Base-by-base conservation (phyloP, 345 rosid species). In the Firmiana major region DNA sequence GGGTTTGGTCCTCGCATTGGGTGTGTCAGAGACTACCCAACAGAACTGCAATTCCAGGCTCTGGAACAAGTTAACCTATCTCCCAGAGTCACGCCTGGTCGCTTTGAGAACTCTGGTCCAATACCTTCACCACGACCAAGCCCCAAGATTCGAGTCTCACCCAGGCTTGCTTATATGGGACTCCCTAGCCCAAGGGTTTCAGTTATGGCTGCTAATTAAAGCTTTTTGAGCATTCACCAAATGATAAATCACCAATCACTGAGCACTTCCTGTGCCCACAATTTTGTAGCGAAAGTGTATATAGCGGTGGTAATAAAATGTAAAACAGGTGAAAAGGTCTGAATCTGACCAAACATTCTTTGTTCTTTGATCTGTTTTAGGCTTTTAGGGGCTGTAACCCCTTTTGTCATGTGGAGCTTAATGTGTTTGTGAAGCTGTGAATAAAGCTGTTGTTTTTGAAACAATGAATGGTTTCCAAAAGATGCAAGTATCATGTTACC, bases 1-100 rank as follows among this genome's bases (percentile, higher is more conserved):
- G 95, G 95, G 4, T 75, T 88, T 75, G 91, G 95, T 36, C 90
- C 95, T 40, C 83, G 95, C 72, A 89, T 91, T 46, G 92, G 93
- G 13, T 89, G 93, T 76, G 92, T 91, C 28, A 88, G 92, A 80
- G 95, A 91, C 66, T 89, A 89, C 84, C 95, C 95, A 46, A 75
- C 79, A 73, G 89, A 91, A 1, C 76, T 91, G 6, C 93, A 89
- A 69, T 79, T 58, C 43, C 82, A 73, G 80, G 93, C 95, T 64
- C 87, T 91, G 15, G 92, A 89, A 75, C 90, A 91, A 76, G 88
- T 91, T 83, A 87, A 82, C 67, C 71, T 91, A 11, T 89, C 93
- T 21, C 93, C 93, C 10, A 81, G 85, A 59, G 73, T 58, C 68
- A 57, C 68, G 19, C 81, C 90, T 12, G 83, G 79, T 31, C 78